A percentile compares a stretch with the other conserved stretches of the same genome.
These are phyloP conservation scores for Pleodorina starrii DNA, from an alignment of 139 green algal species.

Conservation along the genomic window DNA sequence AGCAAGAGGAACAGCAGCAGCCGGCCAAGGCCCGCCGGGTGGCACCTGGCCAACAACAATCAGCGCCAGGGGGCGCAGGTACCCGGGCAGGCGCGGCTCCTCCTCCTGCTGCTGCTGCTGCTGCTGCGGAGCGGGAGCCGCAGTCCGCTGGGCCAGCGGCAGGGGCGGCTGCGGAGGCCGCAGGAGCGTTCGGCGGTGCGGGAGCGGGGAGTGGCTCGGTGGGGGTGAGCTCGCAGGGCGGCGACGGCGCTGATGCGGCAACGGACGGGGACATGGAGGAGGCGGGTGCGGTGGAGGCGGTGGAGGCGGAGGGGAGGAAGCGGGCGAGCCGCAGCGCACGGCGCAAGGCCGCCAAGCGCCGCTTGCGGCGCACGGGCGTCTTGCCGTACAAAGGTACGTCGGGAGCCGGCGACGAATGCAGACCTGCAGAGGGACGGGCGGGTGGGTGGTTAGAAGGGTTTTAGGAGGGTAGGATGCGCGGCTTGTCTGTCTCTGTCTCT, in stretches of 20 bases:
- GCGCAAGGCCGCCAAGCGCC: slow-evolving; percentile 57
- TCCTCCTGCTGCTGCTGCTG: not conserved
- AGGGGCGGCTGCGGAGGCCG: not conserved
- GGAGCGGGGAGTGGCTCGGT: no score
- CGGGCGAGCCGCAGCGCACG: slow-evolving; percentile 58
- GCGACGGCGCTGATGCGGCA: not conserved
- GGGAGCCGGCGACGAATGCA: no score
- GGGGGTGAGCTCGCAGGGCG: no score
- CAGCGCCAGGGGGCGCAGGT: not conserved
- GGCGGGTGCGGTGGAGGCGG: not conserved
- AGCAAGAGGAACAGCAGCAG: not conserved
- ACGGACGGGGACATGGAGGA: no score
- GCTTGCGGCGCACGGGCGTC: slow-evolving; percentile 50
- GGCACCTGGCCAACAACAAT: no score
- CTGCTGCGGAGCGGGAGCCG: no score
- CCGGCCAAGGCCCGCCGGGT: not conserved
- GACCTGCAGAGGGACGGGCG: no score
- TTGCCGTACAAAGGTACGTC: slow-evolving; percentile 52
- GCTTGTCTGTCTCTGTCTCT: no score
- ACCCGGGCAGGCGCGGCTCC: not conserved
- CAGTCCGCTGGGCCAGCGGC: no score
- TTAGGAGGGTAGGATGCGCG: no score
- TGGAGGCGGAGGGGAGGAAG: not conserved
- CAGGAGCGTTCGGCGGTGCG: no score
- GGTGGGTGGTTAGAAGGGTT: no score